Conservation (phyloP, 1,139 yeast genomes). For the Kluyveromyces sp. region DNA sequence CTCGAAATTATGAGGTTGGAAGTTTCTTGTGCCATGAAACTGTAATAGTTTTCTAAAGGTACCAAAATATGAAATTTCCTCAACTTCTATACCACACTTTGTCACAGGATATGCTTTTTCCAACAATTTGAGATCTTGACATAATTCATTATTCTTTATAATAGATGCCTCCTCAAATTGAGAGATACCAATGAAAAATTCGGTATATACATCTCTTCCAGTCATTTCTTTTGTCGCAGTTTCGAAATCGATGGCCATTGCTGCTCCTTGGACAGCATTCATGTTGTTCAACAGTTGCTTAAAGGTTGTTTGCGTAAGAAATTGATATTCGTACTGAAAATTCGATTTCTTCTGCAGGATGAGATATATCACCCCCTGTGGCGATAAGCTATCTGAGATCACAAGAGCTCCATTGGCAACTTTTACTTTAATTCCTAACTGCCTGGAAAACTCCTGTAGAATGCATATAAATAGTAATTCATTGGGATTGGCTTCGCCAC, state of each 20-base stretch:
- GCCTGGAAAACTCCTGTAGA: conserved; percentile 17
- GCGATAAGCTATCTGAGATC: conserved; percentile 13
- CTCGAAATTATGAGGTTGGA: background rate
- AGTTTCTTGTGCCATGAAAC: background rate
- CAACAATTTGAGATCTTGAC: background rate
- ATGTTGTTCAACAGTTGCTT: background rate
- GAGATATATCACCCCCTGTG: conserved; percentile 15
- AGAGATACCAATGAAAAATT: background rate
- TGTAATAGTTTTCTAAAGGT: background rate
- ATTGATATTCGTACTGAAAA: conserved; percentile 1
- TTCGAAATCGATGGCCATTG: background rate
- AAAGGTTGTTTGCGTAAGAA: conserved; percentile 1
- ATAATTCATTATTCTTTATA: background rate
- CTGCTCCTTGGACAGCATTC: background rate
- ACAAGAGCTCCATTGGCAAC: conserved; percentile 18
- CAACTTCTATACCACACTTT: background rate
- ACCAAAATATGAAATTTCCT: background rate
- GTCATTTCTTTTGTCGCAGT: background rate
- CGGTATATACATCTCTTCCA: background rate
- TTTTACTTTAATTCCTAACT: conserved; percentile 13
- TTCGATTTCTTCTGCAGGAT: conserved; percentile 6
- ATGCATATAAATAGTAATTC: conserved; percentile 19
- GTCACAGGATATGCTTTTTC: background rate
- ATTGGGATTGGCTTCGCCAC: conserved; percentile 22
- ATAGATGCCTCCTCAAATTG: background rate